Evolutionary conservation across 169 alveolate genomes (phyloP).

Genomic region (Amoebophrya sp.): DNA sequence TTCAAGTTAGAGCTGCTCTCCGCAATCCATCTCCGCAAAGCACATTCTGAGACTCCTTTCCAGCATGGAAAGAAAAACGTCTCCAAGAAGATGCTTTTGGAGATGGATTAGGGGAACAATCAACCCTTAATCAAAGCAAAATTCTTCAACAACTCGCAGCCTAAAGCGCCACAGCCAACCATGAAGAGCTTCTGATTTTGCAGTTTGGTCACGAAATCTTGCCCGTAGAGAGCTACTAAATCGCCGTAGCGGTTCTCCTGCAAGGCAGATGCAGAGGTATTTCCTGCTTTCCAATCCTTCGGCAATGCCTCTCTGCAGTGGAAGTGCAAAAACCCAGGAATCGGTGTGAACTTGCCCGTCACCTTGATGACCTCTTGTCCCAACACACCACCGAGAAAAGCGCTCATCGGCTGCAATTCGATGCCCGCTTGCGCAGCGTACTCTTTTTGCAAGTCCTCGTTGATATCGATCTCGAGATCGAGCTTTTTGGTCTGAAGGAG

Average conservation of each 20-base stretch:
- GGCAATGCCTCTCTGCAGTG: conserved; percentile 64
- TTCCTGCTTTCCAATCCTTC: not conserved
- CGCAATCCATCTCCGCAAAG: conserved; percentile 30
- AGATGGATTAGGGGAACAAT: not conserved
- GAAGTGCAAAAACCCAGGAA: conserved; percentile 88
- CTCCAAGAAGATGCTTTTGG: not conserved
- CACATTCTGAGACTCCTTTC: not conserved
- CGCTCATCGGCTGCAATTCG: conserved; percentile 76
- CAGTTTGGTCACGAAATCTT: conserved; percentile 63
- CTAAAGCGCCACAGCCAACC: conserved; percentile 93
- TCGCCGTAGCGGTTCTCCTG: conserved; percentile 75
- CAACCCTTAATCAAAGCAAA: conserved; percentile 64
- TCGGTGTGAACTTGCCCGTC: conserved; percentile 96
- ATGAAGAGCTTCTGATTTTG: conserved; percentile 60
- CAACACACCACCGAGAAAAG: conserved; percentile 94
- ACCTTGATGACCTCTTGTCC: conserved; percentile 92
- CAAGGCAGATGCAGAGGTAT: not conserved
- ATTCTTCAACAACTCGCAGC: conserved; percentile 93
- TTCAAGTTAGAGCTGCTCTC: conserved; percentile 90
- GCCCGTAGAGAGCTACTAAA: conserved; percentile 77
- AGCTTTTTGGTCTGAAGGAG: too few species aligned
- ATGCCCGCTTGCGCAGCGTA: conserved; percentile 39
- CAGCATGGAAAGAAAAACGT: not conserved
- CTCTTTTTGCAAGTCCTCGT: conserved; percentile 23
- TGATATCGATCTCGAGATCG: not conserved